Percentiles rank a stretch among this genome's conserved stretches.
Evolutionary conservation across 306 rosid genomes (phyloP).

Genomic region (Lathyrus aphaca): DNA sequence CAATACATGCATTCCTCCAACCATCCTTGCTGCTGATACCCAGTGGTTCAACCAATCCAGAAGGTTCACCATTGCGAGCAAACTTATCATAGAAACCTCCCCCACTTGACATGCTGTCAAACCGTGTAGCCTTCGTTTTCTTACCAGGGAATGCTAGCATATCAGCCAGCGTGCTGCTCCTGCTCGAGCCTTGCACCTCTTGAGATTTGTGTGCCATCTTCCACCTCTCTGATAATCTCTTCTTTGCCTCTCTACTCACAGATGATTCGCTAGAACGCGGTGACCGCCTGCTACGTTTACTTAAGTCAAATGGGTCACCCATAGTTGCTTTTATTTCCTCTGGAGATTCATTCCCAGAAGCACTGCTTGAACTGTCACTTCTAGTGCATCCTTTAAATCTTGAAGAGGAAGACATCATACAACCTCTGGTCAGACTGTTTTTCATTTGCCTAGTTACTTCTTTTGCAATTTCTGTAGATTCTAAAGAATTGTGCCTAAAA

Average conservation of each 20-base stretch:
- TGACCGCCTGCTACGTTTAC: constrained; percentile 54
- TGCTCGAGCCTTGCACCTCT: constrained; percentile 50
- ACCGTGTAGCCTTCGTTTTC: constrained; percentile 45
- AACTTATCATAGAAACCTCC: constrained; percentile 48
- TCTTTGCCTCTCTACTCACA: constrained; percentile 86
- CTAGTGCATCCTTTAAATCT: constrained; percentile 64
- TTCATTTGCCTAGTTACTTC: constrained; percentile 79
- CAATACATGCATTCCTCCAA: constrained; percentile 74
- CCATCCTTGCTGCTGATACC: constrained; percentile 99
- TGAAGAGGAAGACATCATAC: constrained; percentile 51
- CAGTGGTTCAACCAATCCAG: constrained; percentile 63
- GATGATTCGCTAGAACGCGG: constrained; percentile 67
- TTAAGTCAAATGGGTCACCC: constrained; percentile 49
- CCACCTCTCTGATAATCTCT: constrained; percentile 95
- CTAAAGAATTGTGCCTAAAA: constrained; percentile 63
- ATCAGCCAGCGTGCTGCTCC: constrained; percentile 90
- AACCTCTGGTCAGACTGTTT: constrained; percentile 48
- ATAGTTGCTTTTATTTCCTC: constrained; percentile 50
- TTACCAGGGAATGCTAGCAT: constrained; percentile 88
- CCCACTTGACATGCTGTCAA: constrained; percentile 44
- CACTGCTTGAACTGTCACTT: constrained; percentile 66
- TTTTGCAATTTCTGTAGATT: constrained; percentile 80
- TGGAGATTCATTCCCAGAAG: constrained; percentile 72
- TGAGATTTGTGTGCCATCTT: constrained; percentile 68
- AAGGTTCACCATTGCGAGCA: constrained; percentile 49